Base-by-base conservation (phyloP, 106 monocot species). In the Acanthochlamys bracteata region DNA sequence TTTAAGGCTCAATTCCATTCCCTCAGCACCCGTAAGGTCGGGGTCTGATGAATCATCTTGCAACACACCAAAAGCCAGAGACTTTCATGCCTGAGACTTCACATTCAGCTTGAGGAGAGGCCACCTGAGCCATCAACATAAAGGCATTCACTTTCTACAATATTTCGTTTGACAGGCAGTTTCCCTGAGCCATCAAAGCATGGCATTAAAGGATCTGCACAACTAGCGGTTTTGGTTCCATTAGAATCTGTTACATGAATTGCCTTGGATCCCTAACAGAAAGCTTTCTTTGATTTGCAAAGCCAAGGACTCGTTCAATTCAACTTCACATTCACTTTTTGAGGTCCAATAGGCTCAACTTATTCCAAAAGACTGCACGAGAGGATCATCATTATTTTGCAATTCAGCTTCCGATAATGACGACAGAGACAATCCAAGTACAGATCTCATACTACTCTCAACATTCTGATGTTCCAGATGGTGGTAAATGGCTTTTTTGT, bases 1-100 rank as follows among this genome's bases (percentile, higher is more conserved):
- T 95, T 41, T 95, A 90, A 15, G 94, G 94, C 76, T 95, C 90
- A 74, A 95, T 46, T 86, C 82, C 49, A 68, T 81, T 63, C 59
- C 75, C 61, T 53, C 78, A 20, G 20, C 24, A 16, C 24, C 64
- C 8, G 26, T 78, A 66, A 55, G 60, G 21, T 63, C 70, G 9
- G 20, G 53, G 24, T 59, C 71, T 15, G 56, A 63, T 12, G 41
- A 63, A 42, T 4, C 23, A 47, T 19, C 42, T 1, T 25, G 20
- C 55, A 39, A 16, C 33, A 42, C 54, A 24, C 27, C 42, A 61
- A 68, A 59, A 7, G 0, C 66, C 61, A 22, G 41, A 1, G 55
- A 52, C 66, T 63, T 24, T 42, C 33, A 49, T 51, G 21, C 71
- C 41, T 15, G 66, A 42, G 20, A 54, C 57, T 65, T 82, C 80